Conservation (phyloP, 495 filamentous ascomycete genomes). For the Xylaria castorea region DNA sequence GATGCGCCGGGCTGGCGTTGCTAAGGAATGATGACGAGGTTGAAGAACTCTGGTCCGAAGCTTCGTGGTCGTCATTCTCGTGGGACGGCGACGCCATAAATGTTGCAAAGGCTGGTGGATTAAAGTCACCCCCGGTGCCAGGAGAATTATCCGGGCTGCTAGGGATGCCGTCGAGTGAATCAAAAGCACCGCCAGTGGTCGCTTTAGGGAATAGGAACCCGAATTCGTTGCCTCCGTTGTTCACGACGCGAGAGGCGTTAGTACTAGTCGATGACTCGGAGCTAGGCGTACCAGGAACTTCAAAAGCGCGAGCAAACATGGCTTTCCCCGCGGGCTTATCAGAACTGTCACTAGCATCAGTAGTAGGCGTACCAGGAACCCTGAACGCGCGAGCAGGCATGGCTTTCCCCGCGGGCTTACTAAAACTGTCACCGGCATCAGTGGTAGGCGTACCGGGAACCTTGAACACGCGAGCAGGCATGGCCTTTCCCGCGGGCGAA, state of each 20-base stretch:
- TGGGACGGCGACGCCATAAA: not conserved
- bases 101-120: not conserved
- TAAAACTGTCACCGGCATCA: not conserved
- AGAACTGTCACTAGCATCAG: not conserved
- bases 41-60: no score
- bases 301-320: not conserved
- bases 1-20: not conserved
- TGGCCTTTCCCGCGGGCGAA: no score
- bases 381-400: not conserved
- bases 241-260: not conserved
- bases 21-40: slow-evolving; percentile 1
- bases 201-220: not conserved
- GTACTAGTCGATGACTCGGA: not conserved
- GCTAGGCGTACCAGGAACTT: not conserved
- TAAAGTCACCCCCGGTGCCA: not conserved
- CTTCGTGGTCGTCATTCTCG: not conserved
- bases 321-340: no score
- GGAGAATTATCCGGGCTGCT: not conserved
- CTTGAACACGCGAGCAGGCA: no score
- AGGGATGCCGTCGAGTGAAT: not conserved
- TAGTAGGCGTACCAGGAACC: no score
- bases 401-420: no score
- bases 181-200: not conserved
- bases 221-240: not conserved
- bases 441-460: no score